phyloP scores from a whole-genome alignment of 768 basidiomycete genomes.

The Chiua virens region DNA sequence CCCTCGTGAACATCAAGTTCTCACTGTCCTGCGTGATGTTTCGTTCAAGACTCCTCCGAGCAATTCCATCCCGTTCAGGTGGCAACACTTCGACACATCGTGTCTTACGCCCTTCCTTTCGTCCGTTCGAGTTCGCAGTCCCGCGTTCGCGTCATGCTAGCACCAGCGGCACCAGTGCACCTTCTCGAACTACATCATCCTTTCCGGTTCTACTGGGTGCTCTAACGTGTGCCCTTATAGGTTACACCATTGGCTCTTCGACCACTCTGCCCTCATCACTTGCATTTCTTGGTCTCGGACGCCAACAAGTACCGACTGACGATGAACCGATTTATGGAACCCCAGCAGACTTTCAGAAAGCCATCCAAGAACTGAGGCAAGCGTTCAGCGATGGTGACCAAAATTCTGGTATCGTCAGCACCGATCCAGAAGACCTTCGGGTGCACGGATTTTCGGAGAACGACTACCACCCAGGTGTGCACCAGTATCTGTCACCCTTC shows the following conservation, averaged over 20 bases:
- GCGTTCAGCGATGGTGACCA: constrained; percentile 29
- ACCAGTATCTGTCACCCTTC: no score
- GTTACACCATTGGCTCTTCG: constrained; percentile 22
- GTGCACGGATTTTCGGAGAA: constrained; percentile 56
- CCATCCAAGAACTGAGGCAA: constrained; percentile 48
- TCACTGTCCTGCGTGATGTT: constrained; percentile 6
- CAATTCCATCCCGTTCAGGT: not conserved
- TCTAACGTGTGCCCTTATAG: constrained; percentile 17
- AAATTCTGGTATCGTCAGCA: constrained; percentile 38
- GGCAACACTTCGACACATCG: not conserved
- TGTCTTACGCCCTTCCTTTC: not conserved
- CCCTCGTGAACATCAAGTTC: not conserved
- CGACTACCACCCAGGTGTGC: constrained; percentile 51
- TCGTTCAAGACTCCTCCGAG: constrained; percentile 8
- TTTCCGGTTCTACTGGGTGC: constrained; percentile 15
- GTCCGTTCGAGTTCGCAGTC: not conserved
- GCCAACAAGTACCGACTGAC: not conserved
- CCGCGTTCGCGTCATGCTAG: constrained; percentile 10
- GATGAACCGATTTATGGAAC: constrained; percentile 46
- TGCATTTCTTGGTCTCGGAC: constrained; percentile 4
- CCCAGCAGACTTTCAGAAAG: constrained; percentile 49
- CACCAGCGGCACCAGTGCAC: not conserved
- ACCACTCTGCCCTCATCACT: constrained; percentile 2
- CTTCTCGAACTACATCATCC: not conserved
- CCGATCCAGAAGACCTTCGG: constrained; percentile 49